These are phyloP conservation scores for Penicillium alfredii DNA, from an alignment of 495 filamentous ascomycete genomes.

Conservation along the genomic window DNA sequence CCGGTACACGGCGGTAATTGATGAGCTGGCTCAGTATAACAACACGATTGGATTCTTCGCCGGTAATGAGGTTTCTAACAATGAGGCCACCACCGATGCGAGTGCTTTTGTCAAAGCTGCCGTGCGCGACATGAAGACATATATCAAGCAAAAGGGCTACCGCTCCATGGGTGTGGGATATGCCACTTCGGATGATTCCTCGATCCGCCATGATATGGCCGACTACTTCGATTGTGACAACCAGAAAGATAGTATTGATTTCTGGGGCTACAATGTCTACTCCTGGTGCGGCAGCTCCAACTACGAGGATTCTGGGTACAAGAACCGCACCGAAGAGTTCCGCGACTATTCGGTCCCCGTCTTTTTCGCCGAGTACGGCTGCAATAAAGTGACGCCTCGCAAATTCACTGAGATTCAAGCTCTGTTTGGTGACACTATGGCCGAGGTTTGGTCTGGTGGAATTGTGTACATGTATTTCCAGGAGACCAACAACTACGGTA, in stretches of 20 bases:
- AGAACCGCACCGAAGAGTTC: slow-evolving; percentile 76
- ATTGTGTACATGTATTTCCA: slow-evolving; percentile 98
- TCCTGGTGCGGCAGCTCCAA: slow-evolving; percentile 88
- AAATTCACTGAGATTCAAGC: slow-evolving; percentile 80
- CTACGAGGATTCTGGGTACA: slow-evolving; percentile 68
- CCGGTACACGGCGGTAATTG: slow-evolving; percentile 79
- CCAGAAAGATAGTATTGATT: slow-evolving; percentile 65
- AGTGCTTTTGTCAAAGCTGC: slow-evolving; percentile 95
- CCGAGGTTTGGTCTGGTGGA: slow-evolving; percentile 79
- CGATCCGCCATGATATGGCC: slow-evolving; percentile 72
- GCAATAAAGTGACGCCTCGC: slow-evolving; percentile 72
- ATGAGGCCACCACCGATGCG: slow-evolving; percentile 70
- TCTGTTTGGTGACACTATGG: slow-evolving; percentile 78
- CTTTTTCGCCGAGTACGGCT: slow-evolving; percentile 98
- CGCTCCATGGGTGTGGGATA: slow-evolving; percentile 83
- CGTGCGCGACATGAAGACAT: slow-evolving; percentile 87
- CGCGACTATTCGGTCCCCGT: slow-evolving; percentile 79
- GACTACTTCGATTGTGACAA: slow-evolving; percentile 90
- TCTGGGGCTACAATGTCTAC: slow-evolving; percentile 99
- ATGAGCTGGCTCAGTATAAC: slow-evolving; percentile 68
- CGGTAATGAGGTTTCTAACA: slow-evolving; percentile 94
- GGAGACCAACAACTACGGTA: slow-evolving; percentile 84
- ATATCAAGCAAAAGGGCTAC: slow-evolving; percentile 75
- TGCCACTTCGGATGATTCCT: slow-evolving; percentile 82
- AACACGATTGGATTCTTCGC: slow-evolving; percentile 96